These are phyloP conservation scores for Nannizziopsis barbatae DNA, from an alignment of 2,329 filamentous ascomycete species.

Conservation along the genomic window DNA sequence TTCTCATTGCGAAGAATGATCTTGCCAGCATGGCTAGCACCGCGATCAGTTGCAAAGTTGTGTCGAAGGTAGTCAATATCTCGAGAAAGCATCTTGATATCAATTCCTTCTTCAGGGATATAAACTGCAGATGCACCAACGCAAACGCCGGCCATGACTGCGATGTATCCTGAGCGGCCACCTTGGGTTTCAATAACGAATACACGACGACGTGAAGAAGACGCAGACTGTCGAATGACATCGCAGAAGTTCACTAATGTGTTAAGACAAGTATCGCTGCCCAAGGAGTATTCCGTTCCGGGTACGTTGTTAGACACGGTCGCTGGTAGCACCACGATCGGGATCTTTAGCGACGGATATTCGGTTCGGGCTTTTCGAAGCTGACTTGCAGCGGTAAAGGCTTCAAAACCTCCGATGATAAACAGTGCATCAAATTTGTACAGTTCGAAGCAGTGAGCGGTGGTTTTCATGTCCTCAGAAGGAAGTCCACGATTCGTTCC, in stretches of 20 bases:
- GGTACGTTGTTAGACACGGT: constrained; percentile 98
- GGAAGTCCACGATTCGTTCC: constrained; percentile 93
- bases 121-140: constrained; percentile 90
- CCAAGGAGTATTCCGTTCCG: constrained; percentile 91
- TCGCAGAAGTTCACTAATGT: constrained; percentile 92
- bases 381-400: constrained; percentile 83
- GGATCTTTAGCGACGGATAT: constrained; percentile 81
- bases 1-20: constrained; percentile 96
- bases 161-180: constrained; percentile 85
- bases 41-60: constrained; percentile 73
- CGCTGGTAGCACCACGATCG: constrained; percentile 82
- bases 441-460: constrained; percentile 70
- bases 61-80: constrained; percentile 85
- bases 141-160: constrained; percentile 78
- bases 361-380: constrained; percentile 66
- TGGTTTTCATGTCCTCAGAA: constrained; percentile 69
- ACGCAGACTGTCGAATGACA: constrained; percentile 93
- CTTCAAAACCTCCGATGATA: constrained; percentile 89
- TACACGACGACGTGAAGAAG: constrained; percentile 79
- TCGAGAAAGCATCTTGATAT: constrained; percentile 78
- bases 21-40: constrained; percentile 80
- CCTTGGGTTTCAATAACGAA: constrained; percentile 98
- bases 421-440: constrained; percentile 89
- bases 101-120: constrained; percentile 92
- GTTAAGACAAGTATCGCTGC: constrained; percentile 93